Percentiles rank a stretch among this genome's conserved stretches.
phyloP scores from a whole-genome alignment of 192 early-diverging fungal genomes.

The Pilobolus umbonatus region DNA sequence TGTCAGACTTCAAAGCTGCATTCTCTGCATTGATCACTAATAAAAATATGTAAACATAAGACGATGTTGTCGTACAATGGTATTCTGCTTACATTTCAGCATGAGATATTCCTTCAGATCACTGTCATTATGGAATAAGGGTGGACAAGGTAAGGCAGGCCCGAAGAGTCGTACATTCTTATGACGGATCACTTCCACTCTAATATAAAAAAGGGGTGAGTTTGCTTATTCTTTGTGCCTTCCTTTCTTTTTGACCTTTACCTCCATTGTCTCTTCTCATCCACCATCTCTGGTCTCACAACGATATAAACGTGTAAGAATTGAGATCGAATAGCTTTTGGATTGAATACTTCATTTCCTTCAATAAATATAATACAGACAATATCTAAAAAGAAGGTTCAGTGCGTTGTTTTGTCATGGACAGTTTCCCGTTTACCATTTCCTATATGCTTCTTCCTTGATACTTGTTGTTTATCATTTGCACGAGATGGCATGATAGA shows the following conservation, averaged over 20 bases:
- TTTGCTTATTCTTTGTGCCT: background rate
- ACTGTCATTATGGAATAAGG: conserved; percentile 36
- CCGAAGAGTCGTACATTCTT: conserved; percentile 51
- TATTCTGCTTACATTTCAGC: conserved; percentile 26
- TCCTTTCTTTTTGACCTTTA: conserved; percentile 11
- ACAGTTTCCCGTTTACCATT: conserved; percentile 36
- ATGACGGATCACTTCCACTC: conserved; percentile 31
- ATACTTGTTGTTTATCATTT: conserved; percentile 63
- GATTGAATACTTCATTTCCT: conserved; percentile 39
- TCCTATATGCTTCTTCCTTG: conserved; percentile 54
- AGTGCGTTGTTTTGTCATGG: background rate
- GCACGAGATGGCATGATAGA: conserved; percentile 57
- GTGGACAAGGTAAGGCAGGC: conserved; percentile 41
- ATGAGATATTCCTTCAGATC: conserved; percentile 36
- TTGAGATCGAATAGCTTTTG: conserved; percentile 46
- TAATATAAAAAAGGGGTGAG: conserved; percentile 9
- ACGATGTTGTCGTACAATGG: background rate
- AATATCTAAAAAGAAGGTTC: conserved; percentile 38
- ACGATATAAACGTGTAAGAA: conserved; percentile 51
- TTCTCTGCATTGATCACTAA: conserved; percentile 48
- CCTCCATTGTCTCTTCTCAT: conserved; percentile 22
- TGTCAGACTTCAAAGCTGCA: conserved; percentile 46
- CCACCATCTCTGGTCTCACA: conserved; percentile 26
- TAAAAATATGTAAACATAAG: background rate
- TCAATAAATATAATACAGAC: conserved; percentile 48